Evolutionary conservation across 768 basidiomycete genomes (phyloP), one percentile per base, ranked within the genome.

Genomic region (Xanthoconium stramineum): DNA sequence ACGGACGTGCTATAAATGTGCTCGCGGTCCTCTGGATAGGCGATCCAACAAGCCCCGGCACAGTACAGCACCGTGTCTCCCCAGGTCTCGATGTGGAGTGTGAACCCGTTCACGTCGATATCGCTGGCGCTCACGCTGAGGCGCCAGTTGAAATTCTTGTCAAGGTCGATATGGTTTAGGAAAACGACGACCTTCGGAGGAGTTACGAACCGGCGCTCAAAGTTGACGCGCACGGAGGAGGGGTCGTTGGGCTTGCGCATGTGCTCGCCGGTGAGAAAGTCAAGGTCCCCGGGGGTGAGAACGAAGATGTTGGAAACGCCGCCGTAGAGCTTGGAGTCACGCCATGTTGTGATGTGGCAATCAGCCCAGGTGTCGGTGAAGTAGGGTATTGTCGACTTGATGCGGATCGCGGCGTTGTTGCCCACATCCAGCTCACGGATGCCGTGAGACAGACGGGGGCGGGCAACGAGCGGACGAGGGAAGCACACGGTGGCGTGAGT

Each of bases 1-100:
- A 65, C 19, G 4, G 63, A 55, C 3, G 50, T 53, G 36, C 57
- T 55, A 24, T 56, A 65, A n/a, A 62, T 63, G 19, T 58, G 53
- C n/a, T 51, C 35, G 30, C 64, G 61, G 30, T 65, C 64, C 17
- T 57, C 55, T 24, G 64, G 64, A 42, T 62, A 60, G 12, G 64
- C 64, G n/a, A 65, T 52, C 64, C 64, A 63, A 10, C 57, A 50
- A 7, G 56, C 61, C 13, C 28, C 13, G 1, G 42, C 63, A 2
- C 5, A 9, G 12, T 52, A 10, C 7, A 65, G 39, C 38, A 55
- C 3, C 0, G 60, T 65, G 19, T 60, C 51, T 3, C 28, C 50
- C 61, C 53, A 58, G 1, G 57, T 63, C 12, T 47, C 61, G 15
- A 60, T 56, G 6, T 48, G 43, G 24, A 62, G 61, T 14, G 53